Evolutionary conservation across 78 protist genomes (phyloP).

Genomic region (Guillardia theta): DNA sequence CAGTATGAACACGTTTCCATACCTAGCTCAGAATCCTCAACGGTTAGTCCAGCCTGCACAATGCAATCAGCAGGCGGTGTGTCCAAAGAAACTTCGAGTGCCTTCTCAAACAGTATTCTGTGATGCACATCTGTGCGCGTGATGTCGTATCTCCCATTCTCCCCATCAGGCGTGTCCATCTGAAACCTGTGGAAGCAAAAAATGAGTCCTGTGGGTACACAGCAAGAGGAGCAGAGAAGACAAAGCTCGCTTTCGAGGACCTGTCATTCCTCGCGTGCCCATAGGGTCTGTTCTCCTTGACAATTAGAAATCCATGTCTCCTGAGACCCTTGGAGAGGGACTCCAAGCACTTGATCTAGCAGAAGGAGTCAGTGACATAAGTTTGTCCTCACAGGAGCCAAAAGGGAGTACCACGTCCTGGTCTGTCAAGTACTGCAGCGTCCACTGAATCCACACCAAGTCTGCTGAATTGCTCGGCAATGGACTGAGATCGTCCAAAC

Average conservation of each 20-base stretch:
- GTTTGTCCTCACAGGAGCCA: neutral
- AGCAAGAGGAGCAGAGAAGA: too few species aligned
- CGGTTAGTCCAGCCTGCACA: too few species aligned
- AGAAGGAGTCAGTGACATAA: neutral
- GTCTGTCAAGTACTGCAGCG: neutral
- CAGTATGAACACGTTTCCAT: too few species aligned
- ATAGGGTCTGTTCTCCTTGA: neutral
- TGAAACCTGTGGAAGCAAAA: neutral
- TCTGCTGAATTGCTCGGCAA: neutral
- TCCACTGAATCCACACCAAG: neutral
- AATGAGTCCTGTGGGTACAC: too few species aligned
- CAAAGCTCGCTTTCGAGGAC: too few species aligned
- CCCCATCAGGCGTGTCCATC: neutral
- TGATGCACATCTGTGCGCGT: neutral
- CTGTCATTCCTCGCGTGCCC: too few species aligned
- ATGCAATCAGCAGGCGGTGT: too few species aligned
- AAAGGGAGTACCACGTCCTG: neutral
- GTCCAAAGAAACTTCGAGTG: too few species aligned
- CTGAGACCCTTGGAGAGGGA: neutral
- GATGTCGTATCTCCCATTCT: neutral
- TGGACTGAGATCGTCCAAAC: neutral
- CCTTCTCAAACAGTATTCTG: neutral
- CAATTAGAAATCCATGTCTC: neutral
- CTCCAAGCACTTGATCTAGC: neutral
- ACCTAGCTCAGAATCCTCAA: too few species aligned